Evolutionary conservation across 2,329 filamentous ascomycete species (phyloP).

Genomic region (Corynespora cassiicola): DNA sequence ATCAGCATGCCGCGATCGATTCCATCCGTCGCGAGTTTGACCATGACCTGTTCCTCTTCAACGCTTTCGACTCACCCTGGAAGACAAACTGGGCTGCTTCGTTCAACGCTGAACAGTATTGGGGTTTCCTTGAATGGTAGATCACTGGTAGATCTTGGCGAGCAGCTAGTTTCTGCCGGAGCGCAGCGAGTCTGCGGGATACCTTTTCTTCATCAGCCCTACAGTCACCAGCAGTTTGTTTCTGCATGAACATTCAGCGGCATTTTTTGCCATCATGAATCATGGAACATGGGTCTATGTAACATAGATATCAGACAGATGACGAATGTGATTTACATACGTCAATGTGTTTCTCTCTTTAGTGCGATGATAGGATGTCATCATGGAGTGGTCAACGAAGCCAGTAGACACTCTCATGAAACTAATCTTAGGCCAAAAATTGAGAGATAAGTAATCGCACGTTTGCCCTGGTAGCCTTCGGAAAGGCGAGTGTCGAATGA

Average conservation of each 20-base stretch:
- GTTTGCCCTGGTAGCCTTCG: no score
- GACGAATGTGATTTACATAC: no score
- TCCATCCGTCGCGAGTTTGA: constrained; percentile 69
- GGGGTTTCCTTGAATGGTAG: constrained; percentile 65
- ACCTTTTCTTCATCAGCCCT: constrained; percentile 19
- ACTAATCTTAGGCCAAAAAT: no score
- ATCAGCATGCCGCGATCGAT: constrained; percentile 71
- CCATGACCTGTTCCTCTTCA: constrained; percentile 73
- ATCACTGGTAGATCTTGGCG: constrained; percentile 6
- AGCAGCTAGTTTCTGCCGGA: constrained; percentile 16
- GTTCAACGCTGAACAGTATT: constrained; percentile 77
- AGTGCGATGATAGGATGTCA: no score
- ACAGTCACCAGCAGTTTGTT: constrained; percentile 18
- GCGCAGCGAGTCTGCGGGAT: no score
- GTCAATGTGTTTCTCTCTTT: no score
- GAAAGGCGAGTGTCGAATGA: no score
- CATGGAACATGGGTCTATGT: constrained; percentile 33
- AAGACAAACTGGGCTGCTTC: constrained; percentile 69
- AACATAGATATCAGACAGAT: constrained; percentile 37
- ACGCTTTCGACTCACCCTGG: constrained; percentile 81
- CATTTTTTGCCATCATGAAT: constrained; percentile 34
- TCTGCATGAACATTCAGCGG: constrained; percentile 18
- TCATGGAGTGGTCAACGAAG: no score
- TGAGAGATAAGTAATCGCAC: no score
- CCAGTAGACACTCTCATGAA: no score